Evolutionary conservation across 495 filamentous ascomycete species (phyloP).

Genomic region (Aspergillus coremiiformis): DNA sequence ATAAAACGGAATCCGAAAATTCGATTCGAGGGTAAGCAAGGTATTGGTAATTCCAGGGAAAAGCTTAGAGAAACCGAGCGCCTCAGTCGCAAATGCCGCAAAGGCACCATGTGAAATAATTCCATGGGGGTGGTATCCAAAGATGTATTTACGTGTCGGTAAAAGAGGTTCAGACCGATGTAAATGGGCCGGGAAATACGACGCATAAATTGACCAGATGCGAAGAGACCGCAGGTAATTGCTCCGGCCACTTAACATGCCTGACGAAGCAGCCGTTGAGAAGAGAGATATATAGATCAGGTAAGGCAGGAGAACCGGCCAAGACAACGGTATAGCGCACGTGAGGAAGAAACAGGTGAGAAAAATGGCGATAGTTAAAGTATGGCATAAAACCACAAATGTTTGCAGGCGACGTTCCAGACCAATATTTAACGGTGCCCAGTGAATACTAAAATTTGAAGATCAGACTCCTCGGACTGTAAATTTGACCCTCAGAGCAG

Average conservation of each 20-base stretch:
- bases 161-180: conserved; percentile 73
- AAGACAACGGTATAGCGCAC: conserved; percentile 81
- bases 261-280: conserved; percentile 67
- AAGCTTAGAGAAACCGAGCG: conserved; percentile 75
- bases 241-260: conserved; percentile 64
- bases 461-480: conserved; percentile 1
- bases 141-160: conserved; percentile 87
- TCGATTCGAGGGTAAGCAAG: conserved; percentile 79
- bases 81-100: conserved; percentile 85
- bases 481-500: neutral
- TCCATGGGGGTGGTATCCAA: conserved; percentile 95
- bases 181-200: conserved; percentile 83
- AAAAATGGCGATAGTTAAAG: conserved; percentile 65
- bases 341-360: conserved; percentile 84
- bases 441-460: conserved; percentile 52
- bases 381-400: conserved; percentile 76
- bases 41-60: conserved; percentile 96
- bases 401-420: conserved; percentile 83
- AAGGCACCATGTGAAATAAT: conserved; percentile 96
- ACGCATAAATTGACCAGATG: conserved; percentile 82
- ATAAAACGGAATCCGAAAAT: conserved; percentile 91
- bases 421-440: conserved; percentile 83
- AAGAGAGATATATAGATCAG: conserved; percentile 72
- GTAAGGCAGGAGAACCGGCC: conserved; percentile 90
- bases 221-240: conserved; percentile 63